Evolutionary conservation across 2,329 filamentous ascomycete species (phyloP).

Genomic region (Whalleya microplaca): DNA sequence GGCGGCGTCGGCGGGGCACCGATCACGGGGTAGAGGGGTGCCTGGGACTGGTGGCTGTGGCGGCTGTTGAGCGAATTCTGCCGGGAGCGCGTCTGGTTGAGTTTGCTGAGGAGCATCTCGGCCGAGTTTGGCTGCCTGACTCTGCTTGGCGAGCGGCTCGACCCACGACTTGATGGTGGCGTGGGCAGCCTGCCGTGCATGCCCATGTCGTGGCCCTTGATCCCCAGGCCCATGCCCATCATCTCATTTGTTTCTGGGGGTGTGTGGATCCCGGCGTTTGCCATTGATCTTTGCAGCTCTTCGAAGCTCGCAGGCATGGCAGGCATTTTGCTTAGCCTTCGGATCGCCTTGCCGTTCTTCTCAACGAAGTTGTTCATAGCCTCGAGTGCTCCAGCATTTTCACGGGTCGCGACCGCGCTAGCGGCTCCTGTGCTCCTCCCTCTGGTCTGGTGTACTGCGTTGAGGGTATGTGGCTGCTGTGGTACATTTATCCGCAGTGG

Average conservation of each 20-base stretch:
- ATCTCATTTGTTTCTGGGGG: constrained; percentile 10
- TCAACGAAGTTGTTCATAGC: constrained; percentile 51
- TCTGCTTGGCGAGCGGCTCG: constrained; percentile 35
- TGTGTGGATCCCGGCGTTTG: constrained; percentile 7
- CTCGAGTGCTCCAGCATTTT: constrained; percentile 46
- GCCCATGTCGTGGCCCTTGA: constrained; percentile 9
- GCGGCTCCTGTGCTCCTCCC: constrained; percentile 39
- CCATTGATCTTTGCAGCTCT: constrained; percentile 33
- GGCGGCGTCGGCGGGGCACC: constrained; percentile 36
- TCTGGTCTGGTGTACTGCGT: constrained; percentile 47
- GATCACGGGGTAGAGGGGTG: constrained; percentile 24
- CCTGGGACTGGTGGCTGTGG: constrained; percentile 10
- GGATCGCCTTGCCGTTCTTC: constrained; percentile 47
- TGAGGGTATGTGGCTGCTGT: constrained; percentile 39
- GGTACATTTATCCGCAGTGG: constrained; percentile 25
- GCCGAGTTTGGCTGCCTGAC: constrained; percentile 14
- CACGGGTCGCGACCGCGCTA: constrained; percentile 45
- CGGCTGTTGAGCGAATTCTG: constrained; percentile 24
- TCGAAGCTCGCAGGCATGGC: constrained; percentile 38
- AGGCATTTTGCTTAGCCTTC: constrained; percentile 46
- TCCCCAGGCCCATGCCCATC: constrained; percentile 7
- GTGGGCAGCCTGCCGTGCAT: constrained; percentile 28
- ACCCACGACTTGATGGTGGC: constrained; percentile 40
- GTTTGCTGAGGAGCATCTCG: constrained; percentile 28
- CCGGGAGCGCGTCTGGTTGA: constrained; percentile 23